These are phyloP conservation scores for Neurospora sp. DNA, from an alignment of 495 filamentous ascomycete species.

Conservation along the genomic window DNA sequence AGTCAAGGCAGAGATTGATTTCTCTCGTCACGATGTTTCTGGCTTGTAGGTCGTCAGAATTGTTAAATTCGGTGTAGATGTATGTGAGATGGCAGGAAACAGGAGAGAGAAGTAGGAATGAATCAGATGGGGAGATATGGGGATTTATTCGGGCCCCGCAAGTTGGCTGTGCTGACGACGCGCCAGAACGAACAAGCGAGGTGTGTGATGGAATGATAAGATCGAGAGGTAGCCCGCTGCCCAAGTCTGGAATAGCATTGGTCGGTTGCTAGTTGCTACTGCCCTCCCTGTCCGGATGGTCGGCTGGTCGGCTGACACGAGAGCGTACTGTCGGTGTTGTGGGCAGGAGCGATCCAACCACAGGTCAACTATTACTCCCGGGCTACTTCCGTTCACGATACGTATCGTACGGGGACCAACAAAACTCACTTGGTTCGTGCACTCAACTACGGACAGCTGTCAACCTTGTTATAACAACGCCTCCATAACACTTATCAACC, in stretches of 20 bases:
- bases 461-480: too few species aligned
- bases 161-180: background rate
- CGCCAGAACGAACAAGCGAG: background rate
- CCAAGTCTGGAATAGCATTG: background rate
- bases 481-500: too few species aligned
- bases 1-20: background rate
- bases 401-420: too few species aligned
- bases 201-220: too few species aligned
- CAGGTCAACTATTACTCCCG: background rate
- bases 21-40: background rate
- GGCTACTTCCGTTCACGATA: background rate
- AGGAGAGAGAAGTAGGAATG: background rate
- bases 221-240: too few species aligned
- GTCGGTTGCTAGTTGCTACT: background rate
- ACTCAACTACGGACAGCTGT: too few species aligned
- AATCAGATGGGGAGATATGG: background rate
- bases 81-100: background rate
- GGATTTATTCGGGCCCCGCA: background rate
- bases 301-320: background rate
- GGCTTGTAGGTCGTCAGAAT: background rate
- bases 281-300: background rate
- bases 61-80: background rate
- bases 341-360: background rate
- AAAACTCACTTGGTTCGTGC: too few species aligned
- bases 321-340: background rate